Base-by-base conservation (phyloP, 306 rosid genomes). In the Dryas alaskensis region DNA sequence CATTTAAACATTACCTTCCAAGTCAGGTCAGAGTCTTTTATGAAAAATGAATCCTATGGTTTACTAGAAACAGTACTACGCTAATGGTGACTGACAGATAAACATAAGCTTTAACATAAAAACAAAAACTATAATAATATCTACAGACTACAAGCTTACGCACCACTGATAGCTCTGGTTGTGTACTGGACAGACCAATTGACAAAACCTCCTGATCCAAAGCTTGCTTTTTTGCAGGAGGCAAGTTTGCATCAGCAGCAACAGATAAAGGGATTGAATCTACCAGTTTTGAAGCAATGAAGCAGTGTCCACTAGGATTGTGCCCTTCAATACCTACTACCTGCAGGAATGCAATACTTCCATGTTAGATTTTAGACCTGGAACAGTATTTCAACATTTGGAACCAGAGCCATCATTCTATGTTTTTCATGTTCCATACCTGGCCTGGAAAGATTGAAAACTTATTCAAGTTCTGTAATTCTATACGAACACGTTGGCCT, bases 241-340 rank as follows among this genome's bases (percentile, higher is more conserved):
- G 90, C 81, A 84, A 76, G 81, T 86, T 80, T 65, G 76, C 83
- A 10, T 84, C 86, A 49, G 57, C 78, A 70, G 74, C 65, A 76
- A 61, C 59, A 47, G 86, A 51, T 52, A 74, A 76, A 64, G 96
- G 92, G 67, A 90, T 59, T 65, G 78, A 73, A 77, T 94, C 99
- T 64, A 89, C 88, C 80, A 94, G 70, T 83, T 87, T 86, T 64
- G 97, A 94, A 60, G 95, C 97, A 66, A 94, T 80, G 61, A 94
- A 84, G 88, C 96, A 94, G 79, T 94, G 99, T 54, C 99, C 99
- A 69, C 99, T 92, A 22, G 96, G 99, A 89, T 94, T 94, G 65
- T 88, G 88, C 77, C 99, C 99, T 86, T 86, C 84, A 59, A 94
- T 75, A 69, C 99, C 97, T 66, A 94, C 92, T 40, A 94, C 82